Evolutionary conservation across 768 basidiomycete genomes (phyloP).

Genomic region (Kwoniella heveanensis): DNA sequence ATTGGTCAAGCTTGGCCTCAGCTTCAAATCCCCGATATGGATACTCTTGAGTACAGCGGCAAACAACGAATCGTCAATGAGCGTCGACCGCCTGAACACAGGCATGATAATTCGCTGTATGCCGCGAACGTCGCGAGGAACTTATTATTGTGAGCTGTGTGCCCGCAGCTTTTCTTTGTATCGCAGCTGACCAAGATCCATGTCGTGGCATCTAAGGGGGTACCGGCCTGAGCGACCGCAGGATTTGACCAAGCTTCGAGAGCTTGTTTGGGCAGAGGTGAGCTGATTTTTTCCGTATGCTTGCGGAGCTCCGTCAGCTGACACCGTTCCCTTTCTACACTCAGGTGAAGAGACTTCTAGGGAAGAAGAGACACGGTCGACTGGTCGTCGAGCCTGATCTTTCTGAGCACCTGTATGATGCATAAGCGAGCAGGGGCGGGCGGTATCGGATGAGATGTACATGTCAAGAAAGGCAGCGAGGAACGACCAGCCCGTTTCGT

Average conservation of each 20-base stretch:
- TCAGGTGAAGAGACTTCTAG: constrained; percentile 43
- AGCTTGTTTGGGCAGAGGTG: constrained; percentile 55
- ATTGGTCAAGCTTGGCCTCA: constrained; percentile 54
- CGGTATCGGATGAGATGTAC: too few relatives aligned
- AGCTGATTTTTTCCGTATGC: too few relatives aligned
- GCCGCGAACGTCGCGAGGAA: constrained; percentile 53
- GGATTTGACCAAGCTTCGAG: constrained; percentile 49
- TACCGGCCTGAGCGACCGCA: constrained; percentile 51
- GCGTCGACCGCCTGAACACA: constrained; percentile 20
- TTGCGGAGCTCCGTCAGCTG: too few relatives aligned
- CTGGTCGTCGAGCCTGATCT: constrained; percentile 39
- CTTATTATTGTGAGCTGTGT: constrained; percentile 42
- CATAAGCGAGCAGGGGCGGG: constrained; percentile 2
- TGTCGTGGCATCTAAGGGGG: constrained; percentile 35
- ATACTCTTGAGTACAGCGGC: constrained; percentile 40
- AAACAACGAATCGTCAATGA: constrained; percentile 20
- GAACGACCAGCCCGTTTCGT: too few relatives aligned
- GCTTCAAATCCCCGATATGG: constrained; percentile 45
- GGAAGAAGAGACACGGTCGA: constrained; percentile 41
- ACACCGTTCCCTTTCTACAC: too few relatives aligned
- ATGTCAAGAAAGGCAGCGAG: too few relatives aligned
- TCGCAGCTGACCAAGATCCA: constrained; percentile 7
- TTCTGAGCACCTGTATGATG: constrained; percentile 25
- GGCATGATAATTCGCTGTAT: constrained; percentile 49
- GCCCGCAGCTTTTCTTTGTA: not conserved